These are phyloP conservation scores for Mychonastes homosphaera DNA, from an alignment of 139 green algal genomes.

Conservation along the genomic window DNA sequence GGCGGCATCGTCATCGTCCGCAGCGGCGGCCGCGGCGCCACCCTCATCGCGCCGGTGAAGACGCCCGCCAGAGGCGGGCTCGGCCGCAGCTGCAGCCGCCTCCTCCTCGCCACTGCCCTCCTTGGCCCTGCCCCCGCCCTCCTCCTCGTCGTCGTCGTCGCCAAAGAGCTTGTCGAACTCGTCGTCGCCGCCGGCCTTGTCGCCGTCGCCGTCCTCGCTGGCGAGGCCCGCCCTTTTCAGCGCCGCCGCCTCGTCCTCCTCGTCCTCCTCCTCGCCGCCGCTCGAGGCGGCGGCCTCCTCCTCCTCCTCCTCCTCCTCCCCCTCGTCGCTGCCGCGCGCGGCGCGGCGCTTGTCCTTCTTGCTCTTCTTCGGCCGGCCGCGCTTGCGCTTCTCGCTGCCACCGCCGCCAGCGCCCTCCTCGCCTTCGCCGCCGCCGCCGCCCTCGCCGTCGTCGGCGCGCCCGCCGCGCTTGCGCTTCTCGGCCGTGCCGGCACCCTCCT, in stretches of 20 bases:
- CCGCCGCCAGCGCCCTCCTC: background rate
- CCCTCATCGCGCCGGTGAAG: slow-evolving; percentile 4
- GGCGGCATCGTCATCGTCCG: background rate
- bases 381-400: slow-evolving; percentile 2
- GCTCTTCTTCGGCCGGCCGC: no score
- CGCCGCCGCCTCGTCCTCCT: background rate
- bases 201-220: slow-evolving; percentile 7
- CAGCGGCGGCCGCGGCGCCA: slow-evolving; percentile 3
- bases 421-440: background rate
- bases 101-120: background rate
- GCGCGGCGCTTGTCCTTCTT: no score
- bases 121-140: background rate
- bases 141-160: background rate
- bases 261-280: background rate
- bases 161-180: slow-evolving; percentile 1
- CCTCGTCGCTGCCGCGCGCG: no score
- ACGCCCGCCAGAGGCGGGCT: slow-evolving; percentile 3
- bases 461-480: slow-evolving; percentile 1
- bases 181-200: background rate
- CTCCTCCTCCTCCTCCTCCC: no score
- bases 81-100: slow-evolving; percentile 8
- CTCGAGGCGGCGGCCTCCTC: background rate
- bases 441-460: no score
- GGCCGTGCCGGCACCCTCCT: background rate
- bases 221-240: slow-evolving; percentile 7